Percentiles rank a stretch among this genome's conserved stretches.
Evolutionary conservation across 1,139 yeast genomes (phyloP).

Genomic region (Ogataea hybrid): DNA sequence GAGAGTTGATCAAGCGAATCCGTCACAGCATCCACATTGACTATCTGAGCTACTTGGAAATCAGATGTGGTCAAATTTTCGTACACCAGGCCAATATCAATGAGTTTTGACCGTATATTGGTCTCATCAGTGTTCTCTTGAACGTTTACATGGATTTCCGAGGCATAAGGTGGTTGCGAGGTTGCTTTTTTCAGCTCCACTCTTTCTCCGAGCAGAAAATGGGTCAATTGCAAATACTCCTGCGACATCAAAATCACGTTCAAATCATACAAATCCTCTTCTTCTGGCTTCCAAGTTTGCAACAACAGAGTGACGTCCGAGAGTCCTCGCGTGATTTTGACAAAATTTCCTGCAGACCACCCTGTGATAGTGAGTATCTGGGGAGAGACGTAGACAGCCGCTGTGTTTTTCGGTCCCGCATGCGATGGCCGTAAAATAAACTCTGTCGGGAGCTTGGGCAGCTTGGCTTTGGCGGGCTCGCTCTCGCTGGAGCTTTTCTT

Average conservation of each 20-base stretch:
- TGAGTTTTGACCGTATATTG: constrained; percentile 17
- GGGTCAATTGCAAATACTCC: constrained; percentile 50
- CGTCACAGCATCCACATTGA: constrained; percentile 16
- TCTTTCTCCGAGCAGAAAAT: constrained; percentile 72
- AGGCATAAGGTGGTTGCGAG: constrained; percentile 44
- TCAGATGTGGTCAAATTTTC: constrained; percentile 18
- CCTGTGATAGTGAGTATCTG: constrained; percentile 57
- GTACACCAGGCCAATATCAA: constrained; percentile 28
- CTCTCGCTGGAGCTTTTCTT: too few species aligned
- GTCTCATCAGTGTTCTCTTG: constrained; percentile 27
- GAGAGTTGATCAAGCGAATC: constrained; percentile 1
- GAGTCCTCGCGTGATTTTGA: constrained; percentile 44
- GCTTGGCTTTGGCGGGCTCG: too few species aligned
- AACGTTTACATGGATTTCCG: constrained; percentile 14
- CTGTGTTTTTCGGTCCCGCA: too few species aligned
- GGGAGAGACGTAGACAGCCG: too few species aligned
- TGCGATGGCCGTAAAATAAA: too few species aligned
- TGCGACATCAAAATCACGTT: constrained; percentile 56
- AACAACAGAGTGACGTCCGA: constrained; percentile 50
- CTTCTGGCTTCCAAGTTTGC: constrained; percentile 41
- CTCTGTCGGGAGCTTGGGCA: too few species aligned
- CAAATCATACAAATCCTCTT: constrained; percentile 39
- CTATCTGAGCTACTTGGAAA: constrained; percentile 25
- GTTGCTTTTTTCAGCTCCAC: constrained; percentile 45
- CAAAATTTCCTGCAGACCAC: constrained; percentile 52